Evolutionary conservation across 441 rosid genomes (phyloP).

Genomic region (Pelargonium australe): DNA sequence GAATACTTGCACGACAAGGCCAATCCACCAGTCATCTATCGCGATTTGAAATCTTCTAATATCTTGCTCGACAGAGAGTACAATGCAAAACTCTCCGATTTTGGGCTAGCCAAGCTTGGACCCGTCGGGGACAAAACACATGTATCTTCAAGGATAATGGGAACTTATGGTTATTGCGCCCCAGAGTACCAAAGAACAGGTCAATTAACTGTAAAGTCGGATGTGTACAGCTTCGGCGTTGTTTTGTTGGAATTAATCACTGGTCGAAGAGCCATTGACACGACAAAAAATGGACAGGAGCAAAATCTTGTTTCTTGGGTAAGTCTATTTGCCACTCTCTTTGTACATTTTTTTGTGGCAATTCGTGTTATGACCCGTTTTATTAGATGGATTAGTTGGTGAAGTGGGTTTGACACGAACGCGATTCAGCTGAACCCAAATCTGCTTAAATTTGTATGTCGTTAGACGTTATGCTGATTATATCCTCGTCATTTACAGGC

Average conservation of each 20-base stretch:
- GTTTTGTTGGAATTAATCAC: conserved; percentile 75
- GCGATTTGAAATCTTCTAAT: conserved; percentile 70
- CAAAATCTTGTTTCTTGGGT: conserved; percentile 94
- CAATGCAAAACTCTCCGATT: conserved; percentile 57
- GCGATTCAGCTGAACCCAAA: no score
- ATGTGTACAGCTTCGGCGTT: conserved; percentile 84
- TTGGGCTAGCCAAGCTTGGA: conserved; percentile 54
- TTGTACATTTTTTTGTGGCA: no score
- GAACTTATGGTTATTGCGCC: conserved; percentile 77
- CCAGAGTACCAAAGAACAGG: conserved; percentile 72
- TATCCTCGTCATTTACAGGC: conserved; percentile 39
- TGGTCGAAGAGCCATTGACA: conserved; percentile 70
- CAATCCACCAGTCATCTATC: conserved; percentile 55
- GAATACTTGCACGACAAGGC: conserved; percentile 69
- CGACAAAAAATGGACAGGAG: conserved; percentile 60
- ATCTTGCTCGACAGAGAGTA: conserved; percentile 52
- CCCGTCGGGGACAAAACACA: conserved; percentile 38
- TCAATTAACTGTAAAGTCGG: conserved; percentile 57
- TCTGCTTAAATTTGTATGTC: no score
- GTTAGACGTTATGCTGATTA: no score
- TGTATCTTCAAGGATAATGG: conserved; percentile 49
- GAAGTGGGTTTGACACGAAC: no score
- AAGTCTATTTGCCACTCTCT: conserved; percentile 10
- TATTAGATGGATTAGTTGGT: no score
- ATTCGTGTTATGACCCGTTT: no score